Conservation (phyloP, 2,329 filamentous ascomycete genomes). For the Botrytis porri region DNA sequence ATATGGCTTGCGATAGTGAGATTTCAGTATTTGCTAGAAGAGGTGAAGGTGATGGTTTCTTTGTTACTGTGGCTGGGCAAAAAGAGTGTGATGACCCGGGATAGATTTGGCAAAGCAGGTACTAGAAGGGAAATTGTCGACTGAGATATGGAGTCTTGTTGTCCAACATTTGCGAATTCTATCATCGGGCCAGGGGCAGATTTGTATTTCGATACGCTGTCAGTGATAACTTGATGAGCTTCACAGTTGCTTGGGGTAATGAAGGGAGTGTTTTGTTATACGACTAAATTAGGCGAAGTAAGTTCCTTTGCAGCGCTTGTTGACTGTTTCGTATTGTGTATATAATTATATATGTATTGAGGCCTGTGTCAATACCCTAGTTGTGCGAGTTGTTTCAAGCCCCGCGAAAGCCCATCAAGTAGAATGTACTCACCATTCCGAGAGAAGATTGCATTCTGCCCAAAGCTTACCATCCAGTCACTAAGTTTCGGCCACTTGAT, state of each 20-base stretch:
- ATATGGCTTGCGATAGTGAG: background rate
- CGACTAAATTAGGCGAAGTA: background rate
- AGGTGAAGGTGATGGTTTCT: background rate
- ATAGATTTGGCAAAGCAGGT: background rate
- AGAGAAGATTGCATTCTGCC: background rate
- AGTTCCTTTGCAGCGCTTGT: background rate
- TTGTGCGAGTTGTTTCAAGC: background rate
- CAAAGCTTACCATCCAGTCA: background rate
- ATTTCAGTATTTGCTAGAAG: rapidly evolving
- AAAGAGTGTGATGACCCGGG: background rate
- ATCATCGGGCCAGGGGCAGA: no score
- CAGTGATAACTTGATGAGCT: background rate
- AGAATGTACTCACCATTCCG: background rate
- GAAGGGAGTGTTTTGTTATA: background rate
- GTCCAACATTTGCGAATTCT: background rate
- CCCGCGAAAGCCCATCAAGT: background rate
- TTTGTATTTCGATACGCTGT: background rate
- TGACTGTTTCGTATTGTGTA: background rate
- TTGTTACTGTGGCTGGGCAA: background rate
- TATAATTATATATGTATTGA: background rate
- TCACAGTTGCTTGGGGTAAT: background rate
- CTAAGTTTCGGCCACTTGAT: conserved; percentile 19
- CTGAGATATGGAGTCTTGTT: background rate
- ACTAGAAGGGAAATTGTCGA: background rate
- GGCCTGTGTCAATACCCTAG: background rate